phyloP scores from a whole-genome alignment of 2,329 filamentous ascomycete species.

The Alternaria arbusti region DNA sequence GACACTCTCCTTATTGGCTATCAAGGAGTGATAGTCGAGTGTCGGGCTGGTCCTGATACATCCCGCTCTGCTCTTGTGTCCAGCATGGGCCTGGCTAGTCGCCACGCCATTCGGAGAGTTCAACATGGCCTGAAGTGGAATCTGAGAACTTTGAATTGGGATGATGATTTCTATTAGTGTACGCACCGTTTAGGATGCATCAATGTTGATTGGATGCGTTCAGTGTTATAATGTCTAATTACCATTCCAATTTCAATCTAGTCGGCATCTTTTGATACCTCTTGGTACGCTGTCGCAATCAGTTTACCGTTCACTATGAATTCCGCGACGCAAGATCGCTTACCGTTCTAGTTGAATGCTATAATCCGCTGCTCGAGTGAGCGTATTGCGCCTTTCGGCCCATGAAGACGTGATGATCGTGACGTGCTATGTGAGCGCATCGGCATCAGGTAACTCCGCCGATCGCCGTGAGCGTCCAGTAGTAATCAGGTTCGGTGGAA shows the following conservation, averaged over 20 bases:
- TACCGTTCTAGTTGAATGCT: background rate
- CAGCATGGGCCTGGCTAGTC: background rate
- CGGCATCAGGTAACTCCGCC: background rate
- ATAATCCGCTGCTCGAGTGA: background rate
- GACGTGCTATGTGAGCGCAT: background rate
- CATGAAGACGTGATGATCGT: background rate
- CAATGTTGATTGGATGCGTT: background rate
- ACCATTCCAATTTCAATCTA: background rate
- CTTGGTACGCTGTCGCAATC: background rate
- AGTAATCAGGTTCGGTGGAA: background rate
- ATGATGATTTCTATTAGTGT: background rate
- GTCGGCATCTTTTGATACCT: background rate
- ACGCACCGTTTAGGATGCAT: background rate
- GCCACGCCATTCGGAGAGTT: background rate
- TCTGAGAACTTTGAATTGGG: background rate
- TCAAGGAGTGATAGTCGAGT: background rate
- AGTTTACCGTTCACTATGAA: background rate
- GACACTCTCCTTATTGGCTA: background rate
- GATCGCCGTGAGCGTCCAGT: background rate
- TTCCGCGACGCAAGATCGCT: background rate
- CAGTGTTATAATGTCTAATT: background rate
- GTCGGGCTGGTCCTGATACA: background rate
- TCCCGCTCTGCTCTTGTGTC: background rate
- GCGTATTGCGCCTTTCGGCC: background rate
- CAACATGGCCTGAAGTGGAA: background rate